These are phyloP conservation scores for Achaetomium macrosporum DNA, from an alignment of 2,329 filamentous ascomycete species.

Conservation along the genomic window DNA sequence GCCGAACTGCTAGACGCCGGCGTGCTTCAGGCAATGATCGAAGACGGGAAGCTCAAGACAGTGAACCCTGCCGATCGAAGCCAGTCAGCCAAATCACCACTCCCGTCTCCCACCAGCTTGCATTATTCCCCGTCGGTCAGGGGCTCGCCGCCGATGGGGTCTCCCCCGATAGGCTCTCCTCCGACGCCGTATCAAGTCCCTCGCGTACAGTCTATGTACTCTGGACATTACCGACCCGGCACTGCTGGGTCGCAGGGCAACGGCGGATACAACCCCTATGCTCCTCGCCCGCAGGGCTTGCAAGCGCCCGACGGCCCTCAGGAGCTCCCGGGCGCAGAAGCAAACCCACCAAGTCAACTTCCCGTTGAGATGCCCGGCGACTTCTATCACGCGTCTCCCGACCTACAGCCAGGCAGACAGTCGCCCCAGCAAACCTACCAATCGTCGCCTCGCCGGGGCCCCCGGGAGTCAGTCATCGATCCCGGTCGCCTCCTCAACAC, in stretches of 20 bases:
- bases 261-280: slow-evolving; percentile 16
- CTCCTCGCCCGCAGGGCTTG: slow-evolving; percentile 26
- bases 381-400: slow-evolving; percentile 35
- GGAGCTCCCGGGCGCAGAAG: slow-evolving; percentile 36
- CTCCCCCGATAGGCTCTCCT: slow-evolving; percentile 28
- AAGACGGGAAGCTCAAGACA: slow-evolving; percentile 26
- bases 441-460: slow-evolving; percentile 18
- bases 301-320: slow-evolving; percentile 18
- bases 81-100: slow-evolving; percentile 23
- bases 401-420: slow-evolving; percentile 21
- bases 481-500: background rate
- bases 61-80: slow-evolving; percentile 45
- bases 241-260: slow-evolving; percentile 29
- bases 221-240: slow-evolving; percentile 29
- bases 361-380: slow-evolving; percentile 43
- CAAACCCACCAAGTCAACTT: slow-evolving; percentile 13
- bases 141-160: slow-evolving; percentile 27
- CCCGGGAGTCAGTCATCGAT: slow-evolving; percentile 26
- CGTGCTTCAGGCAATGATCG: slow-evolving; percentile 53
- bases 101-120: slow-evolving; percentile 21
- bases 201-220: slow-evolving; percentile 32
- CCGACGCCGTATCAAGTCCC: slow-evolving; percentile 37
- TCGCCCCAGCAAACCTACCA: slow-evolving; percentile 25
- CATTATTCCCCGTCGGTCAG: slow-evolving; percentile 24
- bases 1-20: slow-evolving; percentile 63